Percentiles rank a stretch among this genome's conserved stretches.
These are phyloP conservation scores for Papilionanthe hybrid DNA, from an alignment of 116 monocot genomes.

Conservation along the genomic window DNA sequence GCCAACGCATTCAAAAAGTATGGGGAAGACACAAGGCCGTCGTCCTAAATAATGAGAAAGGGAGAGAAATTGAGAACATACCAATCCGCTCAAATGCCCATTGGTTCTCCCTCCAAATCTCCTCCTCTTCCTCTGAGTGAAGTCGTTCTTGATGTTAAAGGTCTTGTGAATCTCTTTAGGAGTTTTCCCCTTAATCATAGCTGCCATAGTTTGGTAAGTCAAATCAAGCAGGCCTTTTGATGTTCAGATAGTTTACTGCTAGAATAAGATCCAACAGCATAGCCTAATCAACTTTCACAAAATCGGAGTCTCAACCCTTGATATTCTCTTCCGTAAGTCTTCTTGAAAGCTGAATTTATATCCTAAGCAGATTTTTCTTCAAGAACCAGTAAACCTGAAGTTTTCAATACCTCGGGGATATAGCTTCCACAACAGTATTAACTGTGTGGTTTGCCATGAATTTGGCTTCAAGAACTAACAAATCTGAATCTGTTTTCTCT, in stretches of 20 bases:
- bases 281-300: conserved; percentile 49
- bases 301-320: conserved; percentile 40
- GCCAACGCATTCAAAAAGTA: too few species aligned
- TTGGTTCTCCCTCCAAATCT: conserved; percentile 31
- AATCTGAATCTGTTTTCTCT: too few species aligned
- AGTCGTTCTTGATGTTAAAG: conserved; percentile 35
- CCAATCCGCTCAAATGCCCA: conserved; percentile 21
- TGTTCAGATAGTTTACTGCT: conserved; percentile 24
- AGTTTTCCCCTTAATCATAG: conserved; percentile 23
- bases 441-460: too few species aligned
- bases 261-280: conserved; percentile 53
- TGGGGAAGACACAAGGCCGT: too few species aligned
- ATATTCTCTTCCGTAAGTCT: conserved; percentile 29
- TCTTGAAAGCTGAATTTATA: not conserved
- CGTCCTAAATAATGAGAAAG: too few species aligned
- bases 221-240: conserved; percentile 15
- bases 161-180: conserved; percentile 37
- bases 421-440: too few species aligned
- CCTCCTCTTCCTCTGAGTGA: conserved; percentile 18
- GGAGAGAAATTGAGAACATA: too few species aligned
- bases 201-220: conserved; percentile 14
- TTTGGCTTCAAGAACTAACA: too few species aligned
- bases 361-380: too few species aligned
- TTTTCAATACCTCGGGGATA: too few species aligned
- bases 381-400: too few species aligned